Percentiles rank a stretch among this genome's conserved stretches.
These are phyloP conservation scores for Zygosaccharomyces bailii DNA, from an alignment of 805 yeast genomes.

Conservation along the genomic window DNA sequence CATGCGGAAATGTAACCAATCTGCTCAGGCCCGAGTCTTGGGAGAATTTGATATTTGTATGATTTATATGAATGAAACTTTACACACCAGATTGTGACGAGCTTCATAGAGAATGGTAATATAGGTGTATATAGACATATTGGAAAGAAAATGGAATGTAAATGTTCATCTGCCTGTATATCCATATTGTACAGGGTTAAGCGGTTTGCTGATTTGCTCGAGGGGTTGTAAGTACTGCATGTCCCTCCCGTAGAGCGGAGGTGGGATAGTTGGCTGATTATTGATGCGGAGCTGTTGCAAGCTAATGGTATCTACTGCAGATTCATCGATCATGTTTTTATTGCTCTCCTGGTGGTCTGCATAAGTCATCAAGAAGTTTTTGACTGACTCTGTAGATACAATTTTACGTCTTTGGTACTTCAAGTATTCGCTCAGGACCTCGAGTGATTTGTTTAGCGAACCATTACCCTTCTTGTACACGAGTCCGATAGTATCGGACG, in stretches of 20 bases:
- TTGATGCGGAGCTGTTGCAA: conserved; percentile 4
- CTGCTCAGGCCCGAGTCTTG: conserved; percentile 11
- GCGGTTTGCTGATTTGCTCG: conserved; percentile 1
- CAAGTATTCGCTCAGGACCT: conserved; percentile 13
- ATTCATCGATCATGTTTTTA: background rate
- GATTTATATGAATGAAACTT: conserved; percentile 26
- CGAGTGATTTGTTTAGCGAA: conserved; percentile 11
- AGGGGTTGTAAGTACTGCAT: conserved; percentile 5
- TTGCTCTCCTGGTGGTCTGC: conserved; percentile 1
- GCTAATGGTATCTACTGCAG: conserved; percentile 1
- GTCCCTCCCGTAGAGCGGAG: conserved; percentile 1
- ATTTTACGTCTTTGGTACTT: conserved; percentile 8
- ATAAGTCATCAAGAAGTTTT: conserved; percentile 10
- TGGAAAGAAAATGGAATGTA: background rate
- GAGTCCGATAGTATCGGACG: conserved; percentile 14
- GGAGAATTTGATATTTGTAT: conserved; percentile 28
- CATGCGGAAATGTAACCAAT: conserved; percentile 8
- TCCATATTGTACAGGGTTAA: conserved; percentile 3
- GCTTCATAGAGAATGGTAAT: background rate
- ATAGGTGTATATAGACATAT: conserved; percentile 2
- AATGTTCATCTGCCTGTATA: conserved; percentile 1
- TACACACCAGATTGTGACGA: conserved; percentile 24
- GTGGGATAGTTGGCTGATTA: conserved; percentile 1
- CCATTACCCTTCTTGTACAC: conserved; percentile 18
- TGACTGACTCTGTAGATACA: conserved; percentile 10